These are phyloP conservation scores for Mortierella sp. DNA, from an alignment of 371 early-diverging fungal genomes.

Conservation along the genomic window DNA sequence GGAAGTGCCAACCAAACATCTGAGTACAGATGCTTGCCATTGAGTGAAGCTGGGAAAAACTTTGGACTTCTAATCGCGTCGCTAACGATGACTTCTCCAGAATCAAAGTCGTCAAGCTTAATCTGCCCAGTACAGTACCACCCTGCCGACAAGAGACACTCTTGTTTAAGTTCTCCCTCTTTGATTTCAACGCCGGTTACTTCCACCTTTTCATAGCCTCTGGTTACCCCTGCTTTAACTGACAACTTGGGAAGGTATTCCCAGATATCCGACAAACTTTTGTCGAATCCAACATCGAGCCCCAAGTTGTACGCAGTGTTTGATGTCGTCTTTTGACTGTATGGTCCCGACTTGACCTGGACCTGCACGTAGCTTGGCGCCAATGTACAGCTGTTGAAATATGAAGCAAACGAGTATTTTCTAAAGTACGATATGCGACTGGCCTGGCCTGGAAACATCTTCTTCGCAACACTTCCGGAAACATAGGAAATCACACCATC, in stretches of 20 bases:
- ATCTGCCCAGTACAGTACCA: conserved; percentile 21
- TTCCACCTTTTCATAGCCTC: conserved; percentile 13
- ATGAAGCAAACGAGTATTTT: conserved; percentile 23
- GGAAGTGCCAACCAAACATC: conserved; percentile 35
- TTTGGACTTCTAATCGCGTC: conserved; percentile 3
- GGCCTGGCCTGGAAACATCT: conserved; percentile 27
- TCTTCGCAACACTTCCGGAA: conserved; percentile 21
- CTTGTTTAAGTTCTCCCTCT: conserved; percentile 20
- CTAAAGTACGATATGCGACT: neutral
- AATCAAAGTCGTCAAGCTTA: conserved; percentile 13
- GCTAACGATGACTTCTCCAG: conserved; percentile 11
- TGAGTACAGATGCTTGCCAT: conserved; percentile 22
- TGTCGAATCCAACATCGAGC: conserved; percentile 22
- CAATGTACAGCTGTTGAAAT: conserved; percentile 9
- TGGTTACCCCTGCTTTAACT: conserved; percentile 13
- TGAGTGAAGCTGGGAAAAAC: conserved; percentile 30
- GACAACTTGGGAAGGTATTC: conserved; percentile 18
- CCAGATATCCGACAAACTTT: conserved; percentile 13
- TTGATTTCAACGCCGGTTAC: conserved; percentile 15
- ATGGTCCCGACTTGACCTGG: conserved; percentile 29
- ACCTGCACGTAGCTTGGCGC: conserved; percentile 15
- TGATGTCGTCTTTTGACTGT: conserved; percentile 12
- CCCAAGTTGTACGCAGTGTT: conserved; percentile 26
- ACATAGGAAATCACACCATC: conserved; percentile 17
- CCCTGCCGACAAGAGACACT: conserved; percentile 23